phyloP scores from a whole-genome alignment of 2,329 filamentous ascomycete species.

The Coniochaeta hoffmannii region DNA sequence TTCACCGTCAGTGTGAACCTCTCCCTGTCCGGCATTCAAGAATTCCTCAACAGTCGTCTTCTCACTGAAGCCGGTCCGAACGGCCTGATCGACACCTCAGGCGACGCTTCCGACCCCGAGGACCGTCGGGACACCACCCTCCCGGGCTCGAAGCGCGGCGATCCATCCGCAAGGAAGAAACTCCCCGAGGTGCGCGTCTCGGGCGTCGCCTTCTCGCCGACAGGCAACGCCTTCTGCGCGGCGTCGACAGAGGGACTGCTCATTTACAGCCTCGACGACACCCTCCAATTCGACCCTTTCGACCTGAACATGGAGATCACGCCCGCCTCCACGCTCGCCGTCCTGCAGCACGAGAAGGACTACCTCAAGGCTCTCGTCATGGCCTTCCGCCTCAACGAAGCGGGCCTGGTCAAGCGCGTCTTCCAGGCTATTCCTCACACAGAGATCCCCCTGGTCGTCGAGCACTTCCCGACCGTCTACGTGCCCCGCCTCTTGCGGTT shows the following conservation, averaged over 20 bases:
- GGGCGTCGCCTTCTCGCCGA: slow-evolving; percentile 79
- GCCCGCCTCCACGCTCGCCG: slow-evolving; percentile 69
- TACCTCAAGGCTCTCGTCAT: slow-evolving; percentile 92
- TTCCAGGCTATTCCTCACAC: slow-evolving; percentile 74
- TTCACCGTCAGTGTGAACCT: slow-evolving; percentile 94
- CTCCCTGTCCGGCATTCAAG: slow-evolving; percentile 92
- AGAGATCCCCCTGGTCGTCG: slow-evolving; percentile 72
- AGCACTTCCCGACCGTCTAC: slow-evolving; percentile 76
- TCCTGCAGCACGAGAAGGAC: slow-evolving; percentile 61
- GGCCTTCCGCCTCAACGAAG: slow-evolving; percentile 92
- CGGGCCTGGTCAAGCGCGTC: slow-evolving; percentile 71
- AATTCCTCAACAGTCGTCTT: slow-evolving; percentile 88
- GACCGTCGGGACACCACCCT: slow-evolving; percentile 72
- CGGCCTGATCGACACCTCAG: slow-evolving; percentile 79
- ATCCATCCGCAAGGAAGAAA: slow-evolving; percentile 70
- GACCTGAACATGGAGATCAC: slow-evolving; percentile 94
- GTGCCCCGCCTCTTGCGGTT: slow-evolving; percentile 79
- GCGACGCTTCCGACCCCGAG: slow-evolving; percentile 83
- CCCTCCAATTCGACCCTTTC: slow-evolving; percentile 86
- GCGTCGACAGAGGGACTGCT: slow-evolving; percentile 90
- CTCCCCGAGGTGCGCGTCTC: slow-evolving; percentile 79
- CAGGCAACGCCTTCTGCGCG: slow-evolving; percentile 85
- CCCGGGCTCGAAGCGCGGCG: slow-evolving; percentile 79
- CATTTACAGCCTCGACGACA: slow-evolving; percentile 83
- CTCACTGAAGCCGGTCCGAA: slow-evolving; percentile 85